These are phyloP conservation scores for Echium plantagineum DNA, from an alignment of 257 asterid species.

Conservation along the genomic window DNA sequence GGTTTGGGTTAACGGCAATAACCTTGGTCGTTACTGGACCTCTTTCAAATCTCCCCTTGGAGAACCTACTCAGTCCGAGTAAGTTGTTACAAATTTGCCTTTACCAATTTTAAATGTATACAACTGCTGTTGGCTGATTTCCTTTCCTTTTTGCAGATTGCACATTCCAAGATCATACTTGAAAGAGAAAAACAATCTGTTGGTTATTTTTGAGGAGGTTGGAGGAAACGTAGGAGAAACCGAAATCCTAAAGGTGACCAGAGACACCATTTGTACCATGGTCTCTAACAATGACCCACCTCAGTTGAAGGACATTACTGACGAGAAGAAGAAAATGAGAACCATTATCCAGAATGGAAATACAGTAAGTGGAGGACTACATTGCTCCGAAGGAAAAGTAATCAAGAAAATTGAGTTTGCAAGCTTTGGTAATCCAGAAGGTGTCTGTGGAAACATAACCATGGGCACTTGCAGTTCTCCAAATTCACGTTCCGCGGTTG, in stretches of 20 bases:
- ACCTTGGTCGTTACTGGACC: slow-evolving; percentile 67
- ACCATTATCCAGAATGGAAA: slow-evolving; percentile 22
- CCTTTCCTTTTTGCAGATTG: too few relatives aligned
- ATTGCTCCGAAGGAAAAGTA: slow-evolving; percentile 25
- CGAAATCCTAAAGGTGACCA: slow-evolving; percentile 32
- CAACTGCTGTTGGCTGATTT: too few relatives aligned
- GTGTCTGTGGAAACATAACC: slow-evolving; percentile 53
- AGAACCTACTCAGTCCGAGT: slow-evolving; percentile 58
- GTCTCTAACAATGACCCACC: slow-evolving; percentile 46
- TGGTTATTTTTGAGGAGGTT: slow-evolving; percentile 53
- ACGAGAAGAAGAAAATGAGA: slow-evolving; percentile 22
- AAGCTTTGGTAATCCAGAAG: slow-evolving; percentile 48
- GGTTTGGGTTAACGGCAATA: slow-evolving; percentile 59
- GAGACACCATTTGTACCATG: slow-evolving; percentile 59
- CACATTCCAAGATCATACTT: slow-evolving; percentile 59
- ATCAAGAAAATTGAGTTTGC: slow-evolving; percentile 37
- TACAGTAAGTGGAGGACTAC: slow-evolving; percentile 22
- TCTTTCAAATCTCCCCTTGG: slow-evolving; percentile 50
- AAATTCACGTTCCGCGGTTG: slow-evolving; percentile 23
- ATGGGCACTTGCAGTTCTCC: slow-evolving; percentile 45
- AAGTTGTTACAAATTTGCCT: neutral
- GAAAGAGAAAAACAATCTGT: slow-evolving; percentile 35
- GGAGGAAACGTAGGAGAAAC: slow-evolving; percentile 44
- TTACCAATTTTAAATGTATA: too few relatives aligned
- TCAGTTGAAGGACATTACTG: slow-evolving; percentile 25